Evolutionary conservation across 108 stramenopile species (phyloP).

Genomic region (Ochromonas danica): DNA sequence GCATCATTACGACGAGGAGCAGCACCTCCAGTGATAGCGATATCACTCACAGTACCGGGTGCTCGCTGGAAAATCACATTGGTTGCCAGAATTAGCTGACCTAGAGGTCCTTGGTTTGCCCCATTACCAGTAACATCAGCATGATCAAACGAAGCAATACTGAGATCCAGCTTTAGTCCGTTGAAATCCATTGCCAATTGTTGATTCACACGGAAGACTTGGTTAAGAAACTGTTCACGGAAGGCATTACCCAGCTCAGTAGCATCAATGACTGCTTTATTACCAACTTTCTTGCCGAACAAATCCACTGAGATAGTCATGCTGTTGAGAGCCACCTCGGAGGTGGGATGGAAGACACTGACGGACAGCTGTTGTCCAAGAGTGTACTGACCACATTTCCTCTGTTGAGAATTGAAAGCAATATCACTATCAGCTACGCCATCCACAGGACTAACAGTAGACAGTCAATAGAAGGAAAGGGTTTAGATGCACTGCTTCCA

Average conservation of each 20-base stretch:
- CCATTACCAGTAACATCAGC: not conserved
- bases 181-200: constrained; percentile 42
- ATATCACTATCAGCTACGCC: constrained; percentile 28
- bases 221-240: constrained; percentile 39
- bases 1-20: not conserved
- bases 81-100: not conserved
- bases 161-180: constrained; percentile 38
- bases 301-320: constrained; percentile 38
- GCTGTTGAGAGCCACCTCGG: constrained; percentile 35
- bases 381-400: constrained; percentile 34
- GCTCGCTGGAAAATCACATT: not conserved
- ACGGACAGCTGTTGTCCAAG: constrained; percentile 12
- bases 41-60: not conserved
- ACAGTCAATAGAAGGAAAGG: not conserved
- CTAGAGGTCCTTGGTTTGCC: not conserved
- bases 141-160: constrained; percentile 31
- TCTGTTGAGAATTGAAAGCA: constrained; percentile 40
- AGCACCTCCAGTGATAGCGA: not conserved
- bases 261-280: constrained; percentile 28
- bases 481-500: not conserved
- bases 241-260: constrained; percentile 38
- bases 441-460: constrained; percentile 38
- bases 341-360: constrained; percentile 23
- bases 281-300: constrained; percentile 38
- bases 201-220: constrained; percentile 42